phyloP scores from a whole-genome alignment of 176 grass and related monocot species.

The Aegilops sharonensis region DNA sequence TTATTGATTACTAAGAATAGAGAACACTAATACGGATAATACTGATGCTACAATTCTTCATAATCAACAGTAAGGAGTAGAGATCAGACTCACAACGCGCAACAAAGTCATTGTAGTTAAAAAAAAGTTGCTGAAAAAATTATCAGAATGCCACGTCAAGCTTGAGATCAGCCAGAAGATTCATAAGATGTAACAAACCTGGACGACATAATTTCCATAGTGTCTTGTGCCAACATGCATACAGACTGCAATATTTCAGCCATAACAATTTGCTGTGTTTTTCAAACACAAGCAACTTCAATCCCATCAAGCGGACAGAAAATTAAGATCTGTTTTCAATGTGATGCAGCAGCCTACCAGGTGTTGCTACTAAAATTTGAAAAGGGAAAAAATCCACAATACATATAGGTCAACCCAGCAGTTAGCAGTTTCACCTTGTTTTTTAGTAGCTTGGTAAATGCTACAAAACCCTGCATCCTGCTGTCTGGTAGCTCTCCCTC shows the following conservation, averaged over 20 bases:
- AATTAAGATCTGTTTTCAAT: slow-evolving; percentile 94
- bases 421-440: slow-evolving; percentile 18
- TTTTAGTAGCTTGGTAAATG: not conserved
- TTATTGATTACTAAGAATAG: not conserved
- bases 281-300: slow-evolving; percentile 82
- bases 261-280: slow-evolving; percentile 82
- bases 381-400: slow-evolving; percentile 4
- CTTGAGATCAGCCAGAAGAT: not conserved
- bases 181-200: slow-evolving; percentile 44
- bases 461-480: slow-evolving; percentile 59
- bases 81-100: too few relatives aligned
- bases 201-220: slow-evolving; percentile 88
- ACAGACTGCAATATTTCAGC: slow-evolving; percentile 75
- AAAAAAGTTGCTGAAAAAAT: not conserved
- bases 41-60: not conserved
- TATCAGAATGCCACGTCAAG: not conserved
- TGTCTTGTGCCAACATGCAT: slow-evolving; percentile 77
- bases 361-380: slow-evolving; percentile 94
- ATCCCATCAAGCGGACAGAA: slow-evolving; percentile 89
- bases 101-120: slow-evolving; percentile 1
- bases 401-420: slow-evolving; percentile 24
- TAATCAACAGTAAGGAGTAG: not conserved
- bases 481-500: too few relatives aligned
- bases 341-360: slow-evolving; percentile 88
- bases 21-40: not conserved